Percentiles rank a stretch among this genome's conserved stretches.
phyloP scores from a whole-genome alignment of 2,329 filamentous ascomycete species.

The Tolypocladium tropicale region DNA sequence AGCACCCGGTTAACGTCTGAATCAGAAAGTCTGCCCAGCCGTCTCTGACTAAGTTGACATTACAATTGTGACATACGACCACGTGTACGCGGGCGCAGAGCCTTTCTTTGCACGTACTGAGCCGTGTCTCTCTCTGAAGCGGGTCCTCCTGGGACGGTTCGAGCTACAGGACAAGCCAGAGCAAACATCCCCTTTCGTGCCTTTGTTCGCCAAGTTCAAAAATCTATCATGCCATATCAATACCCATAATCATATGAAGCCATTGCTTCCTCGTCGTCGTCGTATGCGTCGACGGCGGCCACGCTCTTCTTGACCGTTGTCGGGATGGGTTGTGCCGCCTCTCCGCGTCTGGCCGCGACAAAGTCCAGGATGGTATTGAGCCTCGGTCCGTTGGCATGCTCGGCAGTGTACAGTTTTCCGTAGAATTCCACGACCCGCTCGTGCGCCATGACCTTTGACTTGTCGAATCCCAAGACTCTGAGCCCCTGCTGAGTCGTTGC shows the following conservation, averaged over 20 bases:
- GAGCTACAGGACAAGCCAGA: too few species aligned
- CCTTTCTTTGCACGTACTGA: neutral
- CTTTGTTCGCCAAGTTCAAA: neutral
- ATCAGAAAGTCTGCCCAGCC: neutral
- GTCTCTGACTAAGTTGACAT: neutral
- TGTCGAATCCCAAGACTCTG: conserved; percentile 82
- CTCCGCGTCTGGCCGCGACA: conserved; percentile 22
- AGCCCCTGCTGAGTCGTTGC: conserved; percentile 80
- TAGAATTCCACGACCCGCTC: conserved; percentile 81
- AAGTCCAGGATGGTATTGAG: conserved; percentile 28
- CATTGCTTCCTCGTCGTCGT: conserved; percentile 41
- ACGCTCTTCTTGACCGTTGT: conserved; percentile 8
- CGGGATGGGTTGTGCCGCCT: neutral
- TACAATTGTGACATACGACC: too few species aligned
- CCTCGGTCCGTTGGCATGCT: conserved; percentile 32
- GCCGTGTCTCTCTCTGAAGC: neutral
- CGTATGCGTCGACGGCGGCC: conserved; percentile 21
- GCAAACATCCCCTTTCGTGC: neutral
- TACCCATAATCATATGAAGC: conserved; percentile 16
- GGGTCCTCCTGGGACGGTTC: neutral
- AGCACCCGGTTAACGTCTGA: neutral
- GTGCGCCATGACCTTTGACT: conserved; percentile 88
- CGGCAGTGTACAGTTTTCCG: conserved; percentile 65
- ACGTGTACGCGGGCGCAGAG: neutral
- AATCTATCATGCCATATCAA: neutral